These are phyloP conservation scores for Musa acuminata DNA, from an alignment of 176 grass and related monocot genomes.

Conservation along the genomic window DNA sequence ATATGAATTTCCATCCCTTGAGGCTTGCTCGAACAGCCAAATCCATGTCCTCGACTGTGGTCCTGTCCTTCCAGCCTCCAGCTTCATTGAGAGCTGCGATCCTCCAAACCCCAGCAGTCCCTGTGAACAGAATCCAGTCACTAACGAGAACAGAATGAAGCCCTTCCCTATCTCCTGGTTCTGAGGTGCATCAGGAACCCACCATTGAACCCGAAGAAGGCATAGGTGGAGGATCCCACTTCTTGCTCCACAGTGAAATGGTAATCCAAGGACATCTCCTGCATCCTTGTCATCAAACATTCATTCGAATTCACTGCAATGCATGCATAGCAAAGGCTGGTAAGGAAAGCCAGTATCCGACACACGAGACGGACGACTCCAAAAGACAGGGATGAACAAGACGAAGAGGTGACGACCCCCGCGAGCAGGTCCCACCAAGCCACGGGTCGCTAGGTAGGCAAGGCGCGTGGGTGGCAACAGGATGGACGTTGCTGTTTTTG, in stretches of 20 bases:
- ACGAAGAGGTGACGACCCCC: too few species aligned
- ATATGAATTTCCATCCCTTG: constrained; percentile 4
- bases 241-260: constrained; percentile 1
- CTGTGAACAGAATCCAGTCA: not conserved
- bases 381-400: too few species aligned
- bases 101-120: constrained; percentile 6
- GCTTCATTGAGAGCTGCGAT: not conserved
- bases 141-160: not conserved
- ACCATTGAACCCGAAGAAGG: constrained; percentile 8
- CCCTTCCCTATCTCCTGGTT: not conserved
- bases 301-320: constrained; percentile 8
- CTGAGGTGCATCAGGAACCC: not conserved
- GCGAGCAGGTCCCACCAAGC: too few species aligned
- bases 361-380: too few species aligned
- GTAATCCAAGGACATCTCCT: constrained; percentile 6
- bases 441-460: too few species aligned
- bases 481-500: too few species aligned
- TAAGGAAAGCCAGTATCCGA: too few species aligned
- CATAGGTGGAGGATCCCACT: constrained; percentile 5
- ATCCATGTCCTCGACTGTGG: constrained; percentile 7
- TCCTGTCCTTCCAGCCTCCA: constrained; percentile 7
- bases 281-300: constrained; percentile 10
- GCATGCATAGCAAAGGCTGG: too few species aligned
- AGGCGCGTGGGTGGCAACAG: too few species aligned
- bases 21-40: constrained; percentile 4